Base-by-base conservation (phyloP, 1,284 basidiomycete species). In the Naganishia liquefaciens region DNA sequence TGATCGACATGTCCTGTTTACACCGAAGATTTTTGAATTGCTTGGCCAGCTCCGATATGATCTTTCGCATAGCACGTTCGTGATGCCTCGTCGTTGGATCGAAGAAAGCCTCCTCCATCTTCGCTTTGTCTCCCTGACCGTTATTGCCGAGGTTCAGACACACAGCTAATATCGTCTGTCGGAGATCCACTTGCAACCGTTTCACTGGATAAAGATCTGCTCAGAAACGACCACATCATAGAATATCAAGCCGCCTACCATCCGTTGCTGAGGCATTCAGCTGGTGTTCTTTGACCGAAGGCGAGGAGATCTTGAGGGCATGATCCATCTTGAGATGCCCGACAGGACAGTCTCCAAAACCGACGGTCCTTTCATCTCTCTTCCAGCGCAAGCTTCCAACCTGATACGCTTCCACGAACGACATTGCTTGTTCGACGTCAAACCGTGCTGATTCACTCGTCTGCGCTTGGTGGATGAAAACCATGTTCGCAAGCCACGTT, bases 51-150 rank as follows among this genome's bases (percentile, higher is more conserved):
- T 68, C 65, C 4, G 58, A 40, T 60, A 68, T 68, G 46, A 68
- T 57, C 27, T 60, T 62, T 21, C 57, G 42, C 66, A 68, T 68
- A 17, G 63, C 57, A 5, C 66, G 51, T 37, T 68, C 66, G 28
- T 68, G 66, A 46, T 68, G 57, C n/a, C 66, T 47, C 15, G 66
- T 68, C 6, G 54, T 39, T 0, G 66, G 66, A 33, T 68, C 66
- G 33, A 68, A 68, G 43, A 64, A 68, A 10, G 57, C 63, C 49
- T 68, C 66, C 42, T 68, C 66, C 6, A 60, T 60, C 25, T 40
- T 50, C 21, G 54, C 33, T 27, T 54, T 42, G 15, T 51, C 27
- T 11, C 55, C 54, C 28, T 64, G 63, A 25, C 54, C 47, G 39
- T 58, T 65, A 27, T 51, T 52, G 4, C 66, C 66, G 2, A 68